Evolutionary conservation across 2,329 filamentous ascomycete genomes (phyloP), one percentile per base, ranked within the genome.

Genomic region (Fusarium vanettenii): DNA sequence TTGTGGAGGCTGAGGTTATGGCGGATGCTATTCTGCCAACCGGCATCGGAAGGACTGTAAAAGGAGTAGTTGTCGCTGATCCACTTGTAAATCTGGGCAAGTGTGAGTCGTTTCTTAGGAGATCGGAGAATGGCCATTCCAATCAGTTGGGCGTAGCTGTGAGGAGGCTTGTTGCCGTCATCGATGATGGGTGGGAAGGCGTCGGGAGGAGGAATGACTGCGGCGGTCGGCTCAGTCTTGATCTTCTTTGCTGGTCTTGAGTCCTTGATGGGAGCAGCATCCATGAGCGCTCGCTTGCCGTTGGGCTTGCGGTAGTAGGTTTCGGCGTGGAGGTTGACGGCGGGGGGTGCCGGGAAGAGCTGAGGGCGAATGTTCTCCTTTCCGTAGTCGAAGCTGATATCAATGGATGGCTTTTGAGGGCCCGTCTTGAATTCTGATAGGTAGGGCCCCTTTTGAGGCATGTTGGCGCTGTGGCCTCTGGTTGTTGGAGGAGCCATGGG

Each of bases 11-110:
- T 98, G 37, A 99, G 91, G 78, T 99, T 99, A 84, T 99, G 97
- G 37, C 97, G 93, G 82, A 99, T 99, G 86, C 97, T 98, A 84
- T 99, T 99, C 84, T 98, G 96, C 97, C 97, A 99, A 73, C 97
- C 96, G 13, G 94, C 92, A 79, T 98, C 95, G 66, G 92, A 90
- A 50, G 91, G 90, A 76, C 90, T 92, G 86, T 98, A 99, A 84
- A 96, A 98, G 6, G 90, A 92, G 82, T 94, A 98, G 20, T 93
- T 95, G 81, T 97, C 94, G n/a, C 95, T 97, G 79, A 99, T 98
- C 96, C 97, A 99, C 81, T 97, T 98, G 89, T 98, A 99, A 77
- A 99, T 99, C 83, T 98, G 95, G 29, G 95, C 92, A 20, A 99
- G 89, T 1, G 97, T 98, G 72, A 98, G 88, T 62, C 94, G 93